Conservation (phyloP, 345 rosid genomes). For the Noccaea caerulescens region DNA sequence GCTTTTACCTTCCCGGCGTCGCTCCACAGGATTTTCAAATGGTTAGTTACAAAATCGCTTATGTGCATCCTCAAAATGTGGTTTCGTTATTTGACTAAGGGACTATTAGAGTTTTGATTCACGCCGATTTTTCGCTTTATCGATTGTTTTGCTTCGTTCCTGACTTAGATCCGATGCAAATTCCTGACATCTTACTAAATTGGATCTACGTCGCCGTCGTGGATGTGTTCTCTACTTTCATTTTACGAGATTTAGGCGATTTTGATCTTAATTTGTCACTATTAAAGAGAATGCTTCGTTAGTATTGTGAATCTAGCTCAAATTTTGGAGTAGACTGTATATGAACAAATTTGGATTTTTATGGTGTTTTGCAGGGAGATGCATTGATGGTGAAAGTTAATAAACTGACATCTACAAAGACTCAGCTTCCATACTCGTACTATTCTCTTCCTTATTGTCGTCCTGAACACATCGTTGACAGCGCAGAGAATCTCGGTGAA, state of each 20-base stretch:
- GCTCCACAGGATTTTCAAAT: slow-evolving; percentile 67
- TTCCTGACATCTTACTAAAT: neutral
- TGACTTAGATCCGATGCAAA: slow-evolving; percentile 18
- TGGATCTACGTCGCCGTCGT: neutral
- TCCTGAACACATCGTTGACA: slow-evolving; percentile 68
- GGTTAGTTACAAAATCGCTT: slow-evolving; percentile 43
- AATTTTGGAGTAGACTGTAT: neutral
- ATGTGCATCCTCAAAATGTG: neutral
- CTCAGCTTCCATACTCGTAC: slow-evolving; percentile 88
- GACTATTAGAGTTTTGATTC: neutral
- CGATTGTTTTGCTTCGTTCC: neutral
- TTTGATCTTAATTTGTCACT: slow-evolving; percentile 6
- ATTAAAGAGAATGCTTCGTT: neutral
- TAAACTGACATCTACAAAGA: slow-evolving; percentile 85
- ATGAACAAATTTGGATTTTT: neutral
- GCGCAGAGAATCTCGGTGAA: slow-evolving; percentile 94
- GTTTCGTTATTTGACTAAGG: neutral
- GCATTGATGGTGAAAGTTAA: slow-evolving; percentile 87
- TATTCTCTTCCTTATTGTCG: slow-evolving; percentile 75
- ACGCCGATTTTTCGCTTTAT: neutral
- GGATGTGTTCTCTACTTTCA: neutral
- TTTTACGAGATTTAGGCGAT: neutral
- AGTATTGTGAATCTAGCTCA: slow-evolving; percentile 2
- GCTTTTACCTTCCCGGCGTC: slow-evolving; percentile 82
- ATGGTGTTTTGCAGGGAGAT: slow-evolving; percentile 58